Evolutionary conservation across 1,139 yeast species (phyloP), one percentile per base, ranked within the genome.

Genomic region (Tardiomyces blankii): DNA sequence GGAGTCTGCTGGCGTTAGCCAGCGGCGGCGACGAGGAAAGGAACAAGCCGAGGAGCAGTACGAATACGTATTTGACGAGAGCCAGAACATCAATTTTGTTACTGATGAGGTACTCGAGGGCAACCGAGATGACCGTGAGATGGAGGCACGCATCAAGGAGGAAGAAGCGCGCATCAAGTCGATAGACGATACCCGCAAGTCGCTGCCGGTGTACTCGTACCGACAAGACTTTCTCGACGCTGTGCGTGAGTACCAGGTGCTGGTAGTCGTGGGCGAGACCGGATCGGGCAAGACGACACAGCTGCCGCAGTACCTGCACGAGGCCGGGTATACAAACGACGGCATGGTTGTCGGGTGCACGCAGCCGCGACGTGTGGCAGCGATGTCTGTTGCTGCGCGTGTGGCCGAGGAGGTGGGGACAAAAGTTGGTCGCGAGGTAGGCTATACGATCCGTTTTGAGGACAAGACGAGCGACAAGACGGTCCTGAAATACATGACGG

Each of bases 231-330:
- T 91, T 27, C 62, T 91, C n/a, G 70, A 73, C 0, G 78, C 87
- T 0, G 73, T 91, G 2, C 60, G 63, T 18, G 65, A 74, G 14
- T 77, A 84, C 56, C 95, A 87, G 58, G 82, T 89, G 32, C 60
- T 89, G 38, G 83, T 91, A 40, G 83, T 91, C 42, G 96, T 91
- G 33, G 98, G 98, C 49, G 97, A 91, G 61, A 91, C 98, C 0
- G 98, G 98, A 42, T 88, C 96, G 0, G 98, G 98, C 55, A 91
- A 91, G 57, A 91, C 98, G 0, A 91, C 98, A 0, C 96, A 91
- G 63, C 66, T 91, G 12, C 96, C 97, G 0, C 97, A 91, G 57
- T 91, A 80, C 59, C 67, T 91, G 23, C 75, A 78, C 54, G 96
- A 88, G 58, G 87, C 82, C 18, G 96, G 96, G 0, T 84, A 80